These are phyloP conservation scores for Sordaria brevicollis DNA, from an alignment of 495 filamentous ascomycete species.

Conservation along the genomic window DNA sequence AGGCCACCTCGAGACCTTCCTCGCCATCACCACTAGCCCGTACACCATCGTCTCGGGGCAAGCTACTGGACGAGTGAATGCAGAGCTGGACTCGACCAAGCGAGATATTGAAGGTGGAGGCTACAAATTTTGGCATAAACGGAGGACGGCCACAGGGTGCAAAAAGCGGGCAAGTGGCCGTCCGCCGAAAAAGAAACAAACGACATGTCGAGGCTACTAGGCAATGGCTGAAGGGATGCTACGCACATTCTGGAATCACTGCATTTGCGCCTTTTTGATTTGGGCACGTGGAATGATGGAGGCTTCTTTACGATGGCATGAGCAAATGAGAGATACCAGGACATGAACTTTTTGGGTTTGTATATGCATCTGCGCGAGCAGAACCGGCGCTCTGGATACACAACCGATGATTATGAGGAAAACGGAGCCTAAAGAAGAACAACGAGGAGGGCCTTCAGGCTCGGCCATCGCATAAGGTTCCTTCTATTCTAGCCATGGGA, in stretches of 20 bases:
- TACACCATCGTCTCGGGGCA: conserved; percentile 28
- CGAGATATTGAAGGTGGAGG: neutral
- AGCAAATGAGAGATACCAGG: neutral
- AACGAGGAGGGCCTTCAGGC: neutral
- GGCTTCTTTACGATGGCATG: neutral
- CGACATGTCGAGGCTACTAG: neutral
- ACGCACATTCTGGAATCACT: neutral
- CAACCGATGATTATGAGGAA: neutral
- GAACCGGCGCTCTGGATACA: neutral
- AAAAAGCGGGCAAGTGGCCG: neutral
- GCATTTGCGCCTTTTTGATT: neutral
- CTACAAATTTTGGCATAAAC: neutral
- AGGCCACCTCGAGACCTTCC: conserved; percentile 55
- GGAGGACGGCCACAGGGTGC: neutral
- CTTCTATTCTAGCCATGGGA: neutral
- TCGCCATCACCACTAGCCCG: conserved; percentile 56
- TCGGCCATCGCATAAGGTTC: neutral
- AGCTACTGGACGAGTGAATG: conserved; percentile 28
- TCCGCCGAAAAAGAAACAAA: neutral
- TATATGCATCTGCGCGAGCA: neutral
- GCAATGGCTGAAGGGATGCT: neutral
- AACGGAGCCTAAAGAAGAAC: neutral
- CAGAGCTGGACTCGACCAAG: neutral
- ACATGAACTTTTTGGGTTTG: neutral
- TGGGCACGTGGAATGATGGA: neutral